These are phyloP conservation scores for Globisporangium mamillatum DNA, from an alignment of 352 stramenopile species.

Conservation along the genomic window DNA sequence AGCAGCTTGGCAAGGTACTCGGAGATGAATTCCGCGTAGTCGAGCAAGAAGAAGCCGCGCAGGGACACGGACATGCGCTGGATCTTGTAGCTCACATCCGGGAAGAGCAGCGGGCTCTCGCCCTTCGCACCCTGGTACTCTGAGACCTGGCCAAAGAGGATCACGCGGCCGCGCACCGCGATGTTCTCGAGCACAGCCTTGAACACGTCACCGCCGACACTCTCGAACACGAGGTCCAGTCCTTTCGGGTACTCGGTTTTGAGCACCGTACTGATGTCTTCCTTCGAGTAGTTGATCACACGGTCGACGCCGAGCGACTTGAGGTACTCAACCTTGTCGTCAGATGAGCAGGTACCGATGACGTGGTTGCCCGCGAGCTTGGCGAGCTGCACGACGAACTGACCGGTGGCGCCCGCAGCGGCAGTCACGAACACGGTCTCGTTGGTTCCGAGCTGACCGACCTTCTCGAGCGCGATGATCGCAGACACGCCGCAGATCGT, in stretches of 20 bases:
- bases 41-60: slow-evolving; percentile 31
- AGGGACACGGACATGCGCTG: slow-evolving; percentile 29
- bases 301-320: slow-evolving; percentile 45
- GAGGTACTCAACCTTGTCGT: slow-evolving; percentile 75
- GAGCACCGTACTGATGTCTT: slow-evolving; percentile 36
- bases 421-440: slow-evolving; percentile 46
- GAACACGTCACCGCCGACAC: slow-evolving; percentile 41
- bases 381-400: slow-evolving; percentile 72
- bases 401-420: slow-evolving; percentile 51
- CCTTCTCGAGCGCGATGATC: slow-evolving; percentile 37
- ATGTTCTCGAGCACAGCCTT: slow-evolving; percentile 30
- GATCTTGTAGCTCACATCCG: slow-evolving; percentile 9
- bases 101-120: slow-evolving; percentile 6
- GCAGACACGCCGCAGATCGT: slow-evolving; percentile 35
- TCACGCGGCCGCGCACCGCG: slow-evolving; percentile 29
- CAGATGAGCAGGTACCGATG: slow-evolving; percentile 60
- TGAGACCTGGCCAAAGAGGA: slow-evolving; percentile 38
- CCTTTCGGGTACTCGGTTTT: slow-evolving; percentile 44
- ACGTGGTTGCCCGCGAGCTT: slow-evolving; percentile 66
- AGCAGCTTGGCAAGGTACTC: slow-evolving; percentile 42
- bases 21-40: slow-evolving; percentile 29
- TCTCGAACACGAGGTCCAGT: slow-evolving; percentile 48
- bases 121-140: slow-evolving; percentile 42
- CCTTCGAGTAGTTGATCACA: slow-evolving; percentile 74
- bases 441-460: slow-evolving; percentile 29